These are phyloP conservation scores for Aspergillus fischeri DNA, from an alignment of 2,329 filamentous ascomycete genomes.

Conservation along the genomic window DNA sequence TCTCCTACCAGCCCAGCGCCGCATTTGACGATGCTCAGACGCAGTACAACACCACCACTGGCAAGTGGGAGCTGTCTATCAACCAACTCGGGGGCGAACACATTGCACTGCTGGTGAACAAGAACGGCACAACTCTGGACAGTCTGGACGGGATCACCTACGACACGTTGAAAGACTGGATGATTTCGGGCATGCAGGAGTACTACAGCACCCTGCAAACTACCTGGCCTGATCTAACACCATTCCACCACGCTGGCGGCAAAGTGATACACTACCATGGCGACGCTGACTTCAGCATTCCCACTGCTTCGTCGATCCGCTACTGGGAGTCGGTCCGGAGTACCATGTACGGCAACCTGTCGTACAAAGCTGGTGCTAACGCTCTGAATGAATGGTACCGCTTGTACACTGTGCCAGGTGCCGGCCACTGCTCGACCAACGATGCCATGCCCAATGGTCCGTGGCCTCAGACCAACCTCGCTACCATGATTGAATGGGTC, in stretches of 20 bases:
- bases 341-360: conserved; percentile 43
- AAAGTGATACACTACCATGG: conserved; percentile 56
- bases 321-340: conserved; percentile 51
- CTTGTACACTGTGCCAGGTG: conserved; percentile 51
- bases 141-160: conserved; percentile 44
- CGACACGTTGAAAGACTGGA: conserved; percentile 52
- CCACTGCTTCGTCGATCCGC: conserved; percentile 49
- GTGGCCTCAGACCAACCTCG: conserved; percentile 43
- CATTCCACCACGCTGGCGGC: conserved; percentile 34
- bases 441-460: conserved; percentile 34
- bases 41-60: not conserved
- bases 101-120: not conserved
- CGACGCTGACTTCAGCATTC: conserved; percentile 50
- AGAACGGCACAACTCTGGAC: conserved; percentile 38
- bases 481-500: conserved; percentile 48
- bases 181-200: conserved; percentile 41
- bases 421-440: conserved; percentile 47
- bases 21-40: not conserved
- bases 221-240: conserved; percentile 34
- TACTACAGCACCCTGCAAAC: conserved; percentile 51
- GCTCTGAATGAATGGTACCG: conserved; percentile 50
- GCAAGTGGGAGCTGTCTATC: not conserved
- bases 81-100: not conserved
- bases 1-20: not conserved
- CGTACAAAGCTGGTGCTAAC: conserved; percentile 35